Percentiles rank a stretch among this genome's conserved stretches.
Evolutionary conservation across 2,329 filamentous ascomycete species (phyloP).

Genomic region (Penicillium psychrosexuale): DNA sequence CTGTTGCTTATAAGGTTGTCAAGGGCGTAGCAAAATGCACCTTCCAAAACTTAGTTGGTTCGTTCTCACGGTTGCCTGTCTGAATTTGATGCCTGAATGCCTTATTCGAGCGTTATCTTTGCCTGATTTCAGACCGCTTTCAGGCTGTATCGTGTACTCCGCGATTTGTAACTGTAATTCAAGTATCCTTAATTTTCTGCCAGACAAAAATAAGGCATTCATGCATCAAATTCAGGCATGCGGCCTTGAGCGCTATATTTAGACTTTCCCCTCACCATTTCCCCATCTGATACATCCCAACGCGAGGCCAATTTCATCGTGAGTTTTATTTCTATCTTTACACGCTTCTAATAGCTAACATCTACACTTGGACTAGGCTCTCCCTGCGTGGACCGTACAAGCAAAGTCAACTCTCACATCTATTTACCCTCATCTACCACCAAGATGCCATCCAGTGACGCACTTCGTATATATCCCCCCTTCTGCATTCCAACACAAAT

Average conservation of each 20-base stretch:
- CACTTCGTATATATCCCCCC: background rate
- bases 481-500: background rate
- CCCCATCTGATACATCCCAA: background rate
- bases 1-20: too few relatives aligned
- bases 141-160: too few relatives aligned
- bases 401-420: background rate
- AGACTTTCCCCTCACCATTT: too few relatives aligned
- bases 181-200: too few relatives aligned
- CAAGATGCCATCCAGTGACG: background rate
- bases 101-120: too few relatives aligned
- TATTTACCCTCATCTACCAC: too few relatives aligned
- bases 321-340: background rate
- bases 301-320: rapidly evolving
- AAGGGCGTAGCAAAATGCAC: background rate
- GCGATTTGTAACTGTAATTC: too few relatives aligned
- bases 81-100: too few relatives aligned
- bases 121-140: too few relatives aligned
- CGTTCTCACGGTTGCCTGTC: background rate
- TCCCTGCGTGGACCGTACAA: background rate
- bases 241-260: too few relatives aligned
- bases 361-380: background rate
- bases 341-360: background rate
- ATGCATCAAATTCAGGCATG: too few relatives aligned
- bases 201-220: too few relatives aligned
- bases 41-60: background rate